Base-by-base conservation (phyloP, 805 yeast species). In the Pichia ethanolica region DNA sequence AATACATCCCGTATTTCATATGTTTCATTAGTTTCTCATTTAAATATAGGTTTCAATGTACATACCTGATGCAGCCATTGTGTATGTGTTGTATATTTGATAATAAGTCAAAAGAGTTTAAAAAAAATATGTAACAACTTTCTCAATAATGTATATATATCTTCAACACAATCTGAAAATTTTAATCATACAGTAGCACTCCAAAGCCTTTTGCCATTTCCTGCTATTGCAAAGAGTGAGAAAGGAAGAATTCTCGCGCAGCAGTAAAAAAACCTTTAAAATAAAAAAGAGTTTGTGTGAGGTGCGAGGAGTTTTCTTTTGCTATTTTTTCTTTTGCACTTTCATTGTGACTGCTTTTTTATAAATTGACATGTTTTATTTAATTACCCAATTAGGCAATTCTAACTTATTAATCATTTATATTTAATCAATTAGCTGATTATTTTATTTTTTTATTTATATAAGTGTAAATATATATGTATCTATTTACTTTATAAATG, bases 31-130 rank as follows among this genome's bases (percentile, higher is more conserved):
- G 20, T 20, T 20, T 20, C 20, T 20, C 20, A 20, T 20, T 20
- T 20, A 20, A 20, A 20, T 20, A 32, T 30, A 10, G 37, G 20
- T 41, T 41, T 20, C 39, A 36, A 10, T 37, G 39, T 50, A 78
- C 83, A 73, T 78, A 78, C 83, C 84, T 68, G 83, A 75, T 71
- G 73, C 78, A 75, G 80, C 83, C 84, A 79, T 79, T 72, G 62
- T 61, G 59, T 54, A 45, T 55, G 51, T 52, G 34, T 49, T 41
- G 41, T 37, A 36, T 27, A 34, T 37, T n/a, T 7, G 10, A 12
- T 11, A 36, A 35, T 20, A 35, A 7, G 12, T 34, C 36, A 34
- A 34, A 12, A 13, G 20, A 20, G 20, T 20, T 20, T 20, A 20
- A 20, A 20, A 20, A 20, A 20, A 3, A 20, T 20, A 20, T 20